A percentile compares a stretch with the other conserved stretches of the same genome.
Conservation (phyloP, 2,329 filamentous ascomycete species). For the Mycosphaerella arachidis region DNA sequence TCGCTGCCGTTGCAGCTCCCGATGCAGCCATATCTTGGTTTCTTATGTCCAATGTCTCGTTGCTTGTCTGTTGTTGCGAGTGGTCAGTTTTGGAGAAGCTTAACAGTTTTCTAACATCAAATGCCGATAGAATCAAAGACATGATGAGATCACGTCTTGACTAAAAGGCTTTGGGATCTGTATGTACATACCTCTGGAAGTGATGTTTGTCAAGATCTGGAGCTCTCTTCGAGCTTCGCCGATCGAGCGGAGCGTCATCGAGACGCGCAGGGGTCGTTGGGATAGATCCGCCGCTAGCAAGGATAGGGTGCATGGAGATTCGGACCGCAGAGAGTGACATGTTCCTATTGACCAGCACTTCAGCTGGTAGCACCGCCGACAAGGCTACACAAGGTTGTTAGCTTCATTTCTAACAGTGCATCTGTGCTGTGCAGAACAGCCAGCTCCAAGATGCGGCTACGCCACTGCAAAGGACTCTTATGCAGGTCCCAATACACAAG, state of each 20-base stretch:
- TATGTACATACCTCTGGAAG: background rate
- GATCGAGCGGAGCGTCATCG: background rate
- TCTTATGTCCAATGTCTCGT: background rate
- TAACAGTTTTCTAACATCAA: background rate
- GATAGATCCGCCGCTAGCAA: background rate
- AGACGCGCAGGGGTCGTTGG: background rate
- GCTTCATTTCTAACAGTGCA: too few relatives aligned
- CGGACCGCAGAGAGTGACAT: too few relatives aligned
- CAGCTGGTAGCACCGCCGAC: too few relatives aligned
- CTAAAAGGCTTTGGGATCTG: too few relatives aligned
- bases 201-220: background rate
- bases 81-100: background rate
- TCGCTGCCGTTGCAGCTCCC: conserved; percentile 25
- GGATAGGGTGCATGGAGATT: background rate
- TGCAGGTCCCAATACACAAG: too few relatives aligned
- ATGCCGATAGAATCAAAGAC: background rate
- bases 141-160: background rate
- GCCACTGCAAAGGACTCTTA: too few relatives aligned
- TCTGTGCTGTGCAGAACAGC: too few relatives aligned
- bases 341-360: too few relatives aligned
- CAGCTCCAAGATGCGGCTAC: too few relatives aligned
- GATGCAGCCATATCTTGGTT: conserved; percentile 14
- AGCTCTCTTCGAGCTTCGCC: background rate
- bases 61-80: background rate
- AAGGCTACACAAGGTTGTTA: too few relatives aligned